Evolutionary conservation across 2,329 filamentous ascomycete species (phyloP), one percentile per base, ranked within the genome.

Genomic region (Colletotrichum endophyticum): DNA sequence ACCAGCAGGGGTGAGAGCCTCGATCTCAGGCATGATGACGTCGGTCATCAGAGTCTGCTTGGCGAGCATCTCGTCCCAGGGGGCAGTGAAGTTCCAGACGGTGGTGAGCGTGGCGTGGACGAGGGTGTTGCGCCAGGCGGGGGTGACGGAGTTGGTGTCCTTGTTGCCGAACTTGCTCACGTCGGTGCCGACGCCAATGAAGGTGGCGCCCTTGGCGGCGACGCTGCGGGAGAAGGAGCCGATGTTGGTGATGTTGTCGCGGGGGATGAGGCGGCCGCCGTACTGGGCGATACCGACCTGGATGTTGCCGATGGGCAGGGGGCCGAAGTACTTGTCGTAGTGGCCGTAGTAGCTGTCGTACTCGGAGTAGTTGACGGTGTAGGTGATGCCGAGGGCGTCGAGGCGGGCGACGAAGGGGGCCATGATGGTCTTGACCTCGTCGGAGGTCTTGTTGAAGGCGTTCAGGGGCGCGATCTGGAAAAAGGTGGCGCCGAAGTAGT

Each of bases 391-490:
- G 57, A 86, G 80, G 19, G 76, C 70, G 19, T 85, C 81, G 9
- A 91, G 85, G 5, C 81, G 83, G 16, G 83, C 77, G 9, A 85
- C 81, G 69, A 89, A 88, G 3, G 89, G 87, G 3, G 82, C 78
- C 11, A 92, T 81, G 19, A 89, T 85, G 3, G 78, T 77, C 36
- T 85, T 79, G 16, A 91, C 84, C 61, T 91, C 79, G 6, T 78
- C 80, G 3, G 85, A 81, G 3, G 85, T 86, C 73, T 89, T 87
- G 79, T 86, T 85, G 49, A 87, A 90, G 1, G 85, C 88, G 1
- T 87, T 91, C 27, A 90, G 77, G 5, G 87, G 86, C 1, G 84
- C 81, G 59, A 91, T 86, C 66, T 81, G 78, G 81, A 92, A 91
- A 78, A 84, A 86, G 12, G 82, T 80, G 76, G 87, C 86, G 67